These are phyloP conservation scores for Saccharomycopsis sp. DNA, from an alignment of 805 yeast genomes.

Conservation along the genomic window DNA sequence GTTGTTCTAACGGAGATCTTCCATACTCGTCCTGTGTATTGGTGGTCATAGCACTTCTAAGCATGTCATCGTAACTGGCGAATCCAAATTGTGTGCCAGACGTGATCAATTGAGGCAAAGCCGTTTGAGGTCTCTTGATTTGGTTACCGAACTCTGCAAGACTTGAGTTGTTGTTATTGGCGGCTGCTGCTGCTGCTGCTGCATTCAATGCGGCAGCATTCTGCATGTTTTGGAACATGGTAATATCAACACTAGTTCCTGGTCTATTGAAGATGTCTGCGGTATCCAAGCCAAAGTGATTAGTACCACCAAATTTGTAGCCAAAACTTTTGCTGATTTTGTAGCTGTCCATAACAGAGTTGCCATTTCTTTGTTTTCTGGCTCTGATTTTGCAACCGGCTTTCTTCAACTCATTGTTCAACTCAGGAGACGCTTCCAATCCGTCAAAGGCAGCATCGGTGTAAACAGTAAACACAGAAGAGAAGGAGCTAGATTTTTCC, in stretches of 20 bases:
- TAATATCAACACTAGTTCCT: constrained; percentile 16
- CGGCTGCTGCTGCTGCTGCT: constrained; percentile 6
- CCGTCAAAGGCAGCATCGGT: constrained; percentile 22
- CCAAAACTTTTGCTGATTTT: constrained; percentile 12
- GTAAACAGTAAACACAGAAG: constrained; percentile 19
- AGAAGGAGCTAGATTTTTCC: constrained; percentile 8
- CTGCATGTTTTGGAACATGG: constrained; percentile 15
- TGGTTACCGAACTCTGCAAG: background rate
- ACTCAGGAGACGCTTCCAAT: constrained; percentile 19
- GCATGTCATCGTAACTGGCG: constrained; percentile 8
- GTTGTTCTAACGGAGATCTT: constrained; percentile 15
- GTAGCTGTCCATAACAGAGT: constrained; percentile 9
- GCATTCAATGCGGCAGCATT: constrained; percentile 1
- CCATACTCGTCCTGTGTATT: background rate
- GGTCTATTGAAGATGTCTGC: constrained; percentile 16
- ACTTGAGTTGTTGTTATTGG: background rate
- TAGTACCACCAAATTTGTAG: constrained; percentile 11
- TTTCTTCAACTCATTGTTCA: constrained; percentile 18
- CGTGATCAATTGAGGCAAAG: constrained; percentile 21
- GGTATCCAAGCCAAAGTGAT: constrained; percentile 18
- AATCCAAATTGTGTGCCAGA: constrained; percentile 11
- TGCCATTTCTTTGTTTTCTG: constrained; percentile 13
- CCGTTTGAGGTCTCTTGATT: constrained; percentile 20
- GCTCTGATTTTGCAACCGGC: constrained; percentile 22
- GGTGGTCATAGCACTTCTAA: constrained; percentile 5